Conservation (phyloP, 805 yeast species). For the Schwanniomyces pseudopolymorphus region DNA sequence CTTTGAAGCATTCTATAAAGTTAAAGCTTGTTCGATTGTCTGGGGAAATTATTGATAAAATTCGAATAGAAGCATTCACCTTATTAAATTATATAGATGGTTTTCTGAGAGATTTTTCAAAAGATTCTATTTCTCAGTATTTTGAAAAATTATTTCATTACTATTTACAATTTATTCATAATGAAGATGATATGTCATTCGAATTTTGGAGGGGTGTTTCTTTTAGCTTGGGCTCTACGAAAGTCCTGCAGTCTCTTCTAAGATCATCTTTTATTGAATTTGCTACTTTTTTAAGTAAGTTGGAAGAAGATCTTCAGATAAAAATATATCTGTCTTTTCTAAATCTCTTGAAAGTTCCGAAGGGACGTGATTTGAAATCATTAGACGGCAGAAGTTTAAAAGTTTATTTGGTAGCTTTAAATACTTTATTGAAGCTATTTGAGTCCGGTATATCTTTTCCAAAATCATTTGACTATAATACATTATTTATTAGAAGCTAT, state of each 20-base stretch:
- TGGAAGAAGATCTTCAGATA: constrained; percentile 12
- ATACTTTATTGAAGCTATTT: constrained; percentile 35
- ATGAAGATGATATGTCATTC: constrained; percentile 10
- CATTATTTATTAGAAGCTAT: constrained; percentile 48
- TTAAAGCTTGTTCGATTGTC: constrained; percentile 51
- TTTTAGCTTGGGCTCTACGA: constrained; percentile 55
- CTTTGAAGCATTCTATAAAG: constrained; percentile 16
- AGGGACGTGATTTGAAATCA: constrained; percentile 7
- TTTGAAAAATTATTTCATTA: constrained; percentile 21
- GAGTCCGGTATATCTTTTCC: constrained; percentile 40
- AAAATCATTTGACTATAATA: constrained; percentile 20
- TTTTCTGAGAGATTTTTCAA: background rate
- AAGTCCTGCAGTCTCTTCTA: constrained; percentile 48
- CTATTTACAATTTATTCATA: constrained; percentile 14
- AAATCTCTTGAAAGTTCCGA: constrained; percentile 16
- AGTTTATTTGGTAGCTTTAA: constrained; percentile 21
- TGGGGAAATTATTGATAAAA: constrained; percentile 61
- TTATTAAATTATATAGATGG: constrained; percentile 29
- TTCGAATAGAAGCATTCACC: constrained; percentile 44
- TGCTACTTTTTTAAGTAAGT: constrained; percentile 30
- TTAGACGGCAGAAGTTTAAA: constrained; percentile 19
- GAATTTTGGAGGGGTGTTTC: constrained; percentile 58
- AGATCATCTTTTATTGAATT: constrained; percentile 38
- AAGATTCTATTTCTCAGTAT: constrained; percentile 10
- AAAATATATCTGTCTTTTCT: constrained; percentile 14